Conservation (phyloP, 345 rosid species). For the Arabidopsis thaliana region TAIR10.1 NC_003071.7:9663501-9664000, state of each 20-base stretch:
- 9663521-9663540: background rate
- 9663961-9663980: constrained; percentile 68
- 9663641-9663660: constrained; percentile 88
- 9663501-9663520: background rate
- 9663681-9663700: constrained; percentile 95
- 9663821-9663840: constrained; percentile 72
- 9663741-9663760: background rate
- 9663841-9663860: constrained; percentile 75
- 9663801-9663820: constrained; percentile 74
- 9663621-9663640: constrained; percentile 96
- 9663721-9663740: constrained; percentile 11
- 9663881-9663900: background rate
- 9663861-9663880: constrained; percentile 78
- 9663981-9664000: constrained; percentile 64
- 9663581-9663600: constrained; percentile 85
- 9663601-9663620: constrained; percentile 86
- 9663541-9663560: background rate
- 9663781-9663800: constrained; percentile 57
- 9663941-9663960: constrained; percentile 46
- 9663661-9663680: constrained; percentile 95
- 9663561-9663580: constrained; percentile 55
- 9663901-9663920: background rate
- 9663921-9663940: constrained; percentile 5
- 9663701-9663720: constrained; percentile 60
- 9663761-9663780: constrained; percentile 13